Conservation (phyloP, 108 stramenopile species). For the Mayamaea pseudoterrestris region DNA sequence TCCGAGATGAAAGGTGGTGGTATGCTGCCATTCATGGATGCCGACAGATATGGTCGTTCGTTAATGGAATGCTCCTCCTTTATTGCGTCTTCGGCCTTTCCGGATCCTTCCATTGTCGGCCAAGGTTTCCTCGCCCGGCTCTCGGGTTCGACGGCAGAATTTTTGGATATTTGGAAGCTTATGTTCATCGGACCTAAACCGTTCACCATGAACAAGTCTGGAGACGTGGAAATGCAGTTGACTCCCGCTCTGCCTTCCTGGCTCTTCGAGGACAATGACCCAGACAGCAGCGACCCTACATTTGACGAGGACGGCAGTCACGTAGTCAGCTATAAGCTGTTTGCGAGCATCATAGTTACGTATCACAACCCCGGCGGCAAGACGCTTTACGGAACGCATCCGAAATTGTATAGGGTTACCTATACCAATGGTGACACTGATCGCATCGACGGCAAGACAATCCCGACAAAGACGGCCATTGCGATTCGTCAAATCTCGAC, state of each 20-base stretch:
- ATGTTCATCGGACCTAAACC: conserved; percentile 85
- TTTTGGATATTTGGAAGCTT: conserved; percentile 87
- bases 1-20: conserved; percentile 77
- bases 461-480: conserved; percentile 55
- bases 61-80: conserved; percentile 89
- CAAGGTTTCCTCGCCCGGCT: conserved; percentile 87
- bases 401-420: conserved; percentile 63
- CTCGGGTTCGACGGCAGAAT: conserved; percentile 93
- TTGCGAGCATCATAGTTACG: conserved; percentile 76
- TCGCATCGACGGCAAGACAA: conserved; percentile 38
- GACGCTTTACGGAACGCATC: conserved; percentile 58
- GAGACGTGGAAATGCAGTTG: conserved; percentile 68
- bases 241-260: conserved; percentile 81
- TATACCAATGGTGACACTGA: conserved; percentile 59
- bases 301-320: conserved; percentile 70
- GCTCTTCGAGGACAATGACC: conserved; percentile 77
- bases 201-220: conserved; percentile 58
- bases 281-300: conserved; percentile 23
- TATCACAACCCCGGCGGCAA: conserved; percentile 81
- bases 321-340: conserved; percentile 79
- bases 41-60: conserved; percentile 81
- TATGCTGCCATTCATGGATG: conserved; percentile 91
- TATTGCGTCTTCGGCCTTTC: conserved; percentile 87
- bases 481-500: conserved; percentile 54
- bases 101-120: conserved; percentile 72